Evolutionary conservation across 2,329 filamentous ascomycete genomes (phyloP).

Genomic region (Aspergillus japonicus): DNA sequence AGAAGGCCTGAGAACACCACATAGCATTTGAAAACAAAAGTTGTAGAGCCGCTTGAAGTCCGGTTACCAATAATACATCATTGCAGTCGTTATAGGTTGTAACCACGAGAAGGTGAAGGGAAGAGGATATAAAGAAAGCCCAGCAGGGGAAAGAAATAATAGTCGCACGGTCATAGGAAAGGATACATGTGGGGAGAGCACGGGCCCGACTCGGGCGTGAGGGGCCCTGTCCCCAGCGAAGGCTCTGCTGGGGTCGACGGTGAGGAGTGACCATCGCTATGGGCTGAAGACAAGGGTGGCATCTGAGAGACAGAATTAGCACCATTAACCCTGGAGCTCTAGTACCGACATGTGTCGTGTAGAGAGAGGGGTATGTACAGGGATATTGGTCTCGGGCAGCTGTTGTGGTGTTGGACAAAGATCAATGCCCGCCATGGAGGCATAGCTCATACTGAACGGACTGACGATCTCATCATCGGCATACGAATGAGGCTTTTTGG

Average conservation of each 20-base stretch:
- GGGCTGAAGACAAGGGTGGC: slow-evolving; percentile 37
- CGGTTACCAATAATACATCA: slow-evolving; percentile 6
- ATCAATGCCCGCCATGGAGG: slow-evolving; percentile 58
- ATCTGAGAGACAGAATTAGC: slow-evolving; percentile 31
- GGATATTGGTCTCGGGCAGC: slow-evolving; percentile 38
- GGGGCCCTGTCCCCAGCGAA: slow-evolving; percentile 39
- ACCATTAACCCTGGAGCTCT: slow-evolving; percentile 14
- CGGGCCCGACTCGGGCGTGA: slow-evolving; percentile 44
- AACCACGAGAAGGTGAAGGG: background rate
- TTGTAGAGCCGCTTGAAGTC: slow-evolving; percentile 5
- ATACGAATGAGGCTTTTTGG: slow-evolving; percentile 54
- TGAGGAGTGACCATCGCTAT: slow-evolving; percentile 41
- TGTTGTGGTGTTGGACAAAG: slow-evolving; percentile 39
- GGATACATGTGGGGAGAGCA: slow-evolving; percentile 40
- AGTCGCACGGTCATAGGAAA: slow-evolving; percentile 16
- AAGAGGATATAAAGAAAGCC: background rate
- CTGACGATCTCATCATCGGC: slow-evolving; percentile 57
- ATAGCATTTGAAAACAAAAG: slow-evolving; percentile 12
- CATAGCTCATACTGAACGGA: slow-evolving; percentile 62
- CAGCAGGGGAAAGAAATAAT: background rate
- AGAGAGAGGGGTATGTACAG: slow-evolving; percentile 44
- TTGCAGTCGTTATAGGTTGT: slow-evolving; percentile 9
- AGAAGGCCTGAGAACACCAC: background rate
- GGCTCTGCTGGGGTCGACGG: slow-evolving; percentile 43
- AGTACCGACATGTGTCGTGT: slow-evolving; percentile 19